Evolutionary conservation across 257 asterid genomes (phyloP).

Genomic region (Leptodermis oblonga): DNA sequence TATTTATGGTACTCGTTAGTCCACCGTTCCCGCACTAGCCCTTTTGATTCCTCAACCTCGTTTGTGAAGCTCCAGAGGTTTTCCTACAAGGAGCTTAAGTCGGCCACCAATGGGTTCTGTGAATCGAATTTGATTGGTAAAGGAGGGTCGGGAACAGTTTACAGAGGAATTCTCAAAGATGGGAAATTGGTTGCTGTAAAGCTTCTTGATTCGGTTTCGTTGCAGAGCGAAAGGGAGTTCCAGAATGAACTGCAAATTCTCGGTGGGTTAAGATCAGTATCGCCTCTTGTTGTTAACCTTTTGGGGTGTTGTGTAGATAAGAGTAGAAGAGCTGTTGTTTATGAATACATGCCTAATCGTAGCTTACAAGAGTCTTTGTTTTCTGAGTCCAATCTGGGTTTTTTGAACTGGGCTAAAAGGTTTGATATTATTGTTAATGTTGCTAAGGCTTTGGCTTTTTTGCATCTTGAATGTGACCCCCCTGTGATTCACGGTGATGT

Average conservation of each 20-base stretch:
- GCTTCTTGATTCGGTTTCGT: constrained; percentile 55
- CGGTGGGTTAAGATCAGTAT: constrained; percentile 62
- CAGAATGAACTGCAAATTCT: constrained; percentile 83
- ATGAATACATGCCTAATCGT: constrained; percentile 87
- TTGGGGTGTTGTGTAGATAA: constrained; percentile 83
- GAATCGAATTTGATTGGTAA: constrained; percentile 64
- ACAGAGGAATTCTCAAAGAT: constrained; percentile 63
- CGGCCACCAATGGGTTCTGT: constrained; percentile 71
- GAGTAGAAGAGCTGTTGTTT: constrained; percentile 62
- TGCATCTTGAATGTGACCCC: constrained; percentile 90
- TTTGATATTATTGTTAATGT: constrained; percentile 62
- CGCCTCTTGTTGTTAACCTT: constrained; percentile 58
- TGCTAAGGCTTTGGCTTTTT: constrained; percentile 73
- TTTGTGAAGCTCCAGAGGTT: constrained; percentile 69
- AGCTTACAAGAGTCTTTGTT: constrained; percentile 83
- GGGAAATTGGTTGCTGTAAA: constrained; percentile 85
- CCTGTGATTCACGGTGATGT: constrained; percentile 97
- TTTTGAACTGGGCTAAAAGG: constrained; percentile 79
- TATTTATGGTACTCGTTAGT: constrained; percentile 61
- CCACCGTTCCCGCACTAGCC: constrained; percentile 74
- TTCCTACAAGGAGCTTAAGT: constrained; percentile 60
- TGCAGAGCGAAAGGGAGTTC: constrained; percentile 78
- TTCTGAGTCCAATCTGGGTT: constrained; percentile 40
- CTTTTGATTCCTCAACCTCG: constrained; percentile 58
- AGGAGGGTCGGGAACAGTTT: constrained; percentile 95